A percentile compares a stretch with the other conserved stretches of the same genome.
phyloP scores from a whole-genome alignment of 805 yeast genomes.

The Saturnispora gosingensis region DNA sequence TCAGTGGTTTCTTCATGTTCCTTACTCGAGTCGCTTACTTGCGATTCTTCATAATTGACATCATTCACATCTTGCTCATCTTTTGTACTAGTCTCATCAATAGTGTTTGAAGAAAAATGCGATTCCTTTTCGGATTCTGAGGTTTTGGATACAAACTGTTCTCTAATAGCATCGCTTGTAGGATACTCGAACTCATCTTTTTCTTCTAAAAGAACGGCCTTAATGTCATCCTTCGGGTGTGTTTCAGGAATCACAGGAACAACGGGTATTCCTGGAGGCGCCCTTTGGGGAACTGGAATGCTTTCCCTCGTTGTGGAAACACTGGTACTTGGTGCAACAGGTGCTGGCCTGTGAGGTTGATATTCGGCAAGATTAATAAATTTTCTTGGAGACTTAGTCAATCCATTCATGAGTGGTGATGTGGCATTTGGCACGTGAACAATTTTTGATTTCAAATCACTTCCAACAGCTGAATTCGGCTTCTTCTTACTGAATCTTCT shows the following conservation, averaged over 20 bases:
- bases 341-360: conserved; percentile 7
- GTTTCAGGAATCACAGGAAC: neutral
- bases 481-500: conserved; percentile 18
- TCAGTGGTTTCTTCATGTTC: neutral
- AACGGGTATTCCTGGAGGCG: conserved; percentile 11
- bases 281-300: conserved; percentile 7
- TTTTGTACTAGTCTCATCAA: neutral
- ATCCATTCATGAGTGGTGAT: neutral
- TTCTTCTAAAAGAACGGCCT: neutral
- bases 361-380: conserved; percentile 1
- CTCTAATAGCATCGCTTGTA: neutral
- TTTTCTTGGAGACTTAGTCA: conserved; percentile 5
- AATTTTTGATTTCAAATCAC: conserved; percentile 14
- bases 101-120: neutral
- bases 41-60: neutral
- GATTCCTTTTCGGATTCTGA: neutral
- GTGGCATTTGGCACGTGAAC: conserved; percentile 16
- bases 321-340: neutral
- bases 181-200: neutral
- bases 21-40: neutral
- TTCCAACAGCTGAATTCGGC: conserved; percentile 4
- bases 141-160: conserved; percentile 2
- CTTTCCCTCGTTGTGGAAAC: neutral
- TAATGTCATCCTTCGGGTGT: neutral
- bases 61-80: neutral